Base-by-base conservation (phyloP, 2,329 filamentous ascomycete genomes). In the Ophiocordyceps robertsii region DNA sequence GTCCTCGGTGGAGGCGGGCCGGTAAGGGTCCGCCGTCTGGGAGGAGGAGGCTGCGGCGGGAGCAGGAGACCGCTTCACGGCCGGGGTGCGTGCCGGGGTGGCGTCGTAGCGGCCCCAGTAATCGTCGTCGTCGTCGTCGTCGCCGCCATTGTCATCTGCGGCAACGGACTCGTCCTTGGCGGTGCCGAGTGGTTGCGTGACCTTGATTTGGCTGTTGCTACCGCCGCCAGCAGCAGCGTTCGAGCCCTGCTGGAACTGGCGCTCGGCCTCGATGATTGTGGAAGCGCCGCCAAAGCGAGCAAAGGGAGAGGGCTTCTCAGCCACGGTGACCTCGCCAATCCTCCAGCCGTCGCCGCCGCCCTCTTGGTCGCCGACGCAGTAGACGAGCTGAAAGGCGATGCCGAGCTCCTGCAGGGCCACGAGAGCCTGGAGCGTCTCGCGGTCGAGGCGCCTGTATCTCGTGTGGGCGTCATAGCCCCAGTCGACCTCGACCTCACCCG, bases 101-200 rank as follows among this genome's bases (percentile, higher is more conserved):
- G 75, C 73, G 56, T 86, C 83, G 58, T 90, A 89, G 46, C 77
- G 74, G 29, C 77, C 81, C 84, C 84, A 90, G 59, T 90, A 90
- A 51, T 80, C 80, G 49, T 85, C 82, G 47, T 87, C 81, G 29
- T 84, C 81, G 19, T 83, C 80, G 0, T 80, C 75, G 1, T 70
- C 64, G 1, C 56, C 53, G 8, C 51, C 45, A 40, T 47, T 19
- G 45, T 42, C 14, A 30, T 47, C 3, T 19, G 19, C 19, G 19
- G 19, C 19, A 19, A 19, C 19, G 4, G 19, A 19, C 19, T 19
- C 19, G 19, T 19, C 19, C 19, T 19, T 19, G 19, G 19, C 19
- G 19, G 19, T 19, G n/a, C n/a, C n/a, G n/a, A n/a, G 33, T 35
- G 6, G 8, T 16, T 35, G 33, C 33, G 31, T 32, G 31, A 5